Base-by-base conservation (phyloP, 2,329 filamentous ascomycete genomes). In the Aspergillus melleus region DNA sequence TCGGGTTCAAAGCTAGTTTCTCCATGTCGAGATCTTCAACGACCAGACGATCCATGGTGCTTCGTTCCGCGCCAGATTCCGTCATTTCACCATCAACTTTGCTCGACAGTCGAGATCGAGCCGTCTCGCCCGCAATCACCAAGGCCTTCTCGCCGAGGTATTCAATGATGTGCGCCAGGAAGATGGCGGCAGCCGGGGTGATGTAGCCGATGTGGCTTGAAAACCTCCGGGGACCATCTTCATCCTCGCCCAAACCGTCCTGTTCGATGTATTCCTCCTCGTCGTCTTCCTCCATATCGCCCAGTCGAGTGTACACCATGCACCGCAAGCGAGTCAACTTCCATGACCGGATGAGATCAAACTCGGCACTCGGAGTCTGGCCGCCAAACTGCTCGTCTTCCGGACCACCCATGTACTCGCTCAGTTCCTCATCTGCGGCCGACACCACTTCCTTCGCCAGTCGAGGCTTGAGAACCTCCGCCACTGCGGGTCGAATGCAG, bases 261-360 rank as follows among this genome's bases (percentile, higher is more conserved):
- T 92, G 87, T 64, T 92, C 88, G 72, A 96, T 90, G 70, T 91
- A 91, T 54, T 88, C 87, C 71, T 97, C 94, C 75, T 98, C 95
- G 66, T 99, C 95, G 66, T 98, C 93, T 77, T 99, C 95, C 75
- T 99, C 96, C 84, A 99, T 88, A 72, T 99, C 94, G 49, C 95
- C 95, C 6, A 99, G 81, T 9, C 95, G 93, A 9, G 93, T 98
- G 74, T 98, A 98, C 22, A 99, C 94, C 95, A 99, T 99, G 75
- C 95, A 96, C 61, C 95, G 87, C 69, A 99, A 79, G 57, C 95
- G 87, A 0, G 93, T 95, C 66, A 95, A 86, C 79, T 96, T 97
- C 93, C 95, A 99, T 19, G 93, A 89, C 58, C 93, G 83, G 72
- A 97, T 91, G n/a, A 96, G 80, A 73, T 98, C 92, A 86, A 94